Evolutionary conservation across 129 eudicot species (phyloP).

Genomic region (Escallonia herrerae): DNA sequence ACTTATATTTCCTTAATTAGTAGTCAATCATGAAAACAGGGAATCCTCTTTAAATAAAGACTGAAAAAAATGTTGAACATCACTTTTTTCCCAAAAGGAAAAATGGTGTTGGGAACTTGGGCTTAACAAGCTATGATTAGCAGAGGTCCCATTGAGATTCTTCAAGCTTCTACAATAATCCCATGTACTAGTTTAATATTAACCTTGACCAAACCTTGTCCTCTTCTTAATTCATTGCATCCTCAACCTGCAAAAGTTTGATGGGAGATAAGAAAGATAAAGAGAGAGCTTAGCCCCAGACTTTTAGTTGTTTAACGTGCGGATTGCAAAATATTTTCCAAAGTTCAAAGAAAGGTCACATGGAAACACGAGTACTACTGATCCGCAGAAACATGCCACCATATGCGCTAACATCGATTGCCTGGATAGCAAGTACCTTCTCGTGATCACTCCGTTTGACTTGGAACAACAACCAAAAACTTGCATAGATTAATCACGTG

Average conservation of each 20-base stretch:
- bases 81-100: no score
- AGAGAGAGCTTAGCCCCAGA: background rate
- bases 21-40: no score
- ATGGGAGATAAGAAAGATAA: background rate
- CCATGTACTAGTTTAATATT: background rate
- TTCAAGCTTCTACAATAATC: background rate
- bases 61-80: no score
- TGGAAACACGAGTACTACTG: conserved; percentile 7
- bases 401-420: conserved; percentile 3
- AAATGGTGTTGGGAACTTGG: background rate
- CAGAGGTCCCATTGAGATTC: conserved; percentile 1
- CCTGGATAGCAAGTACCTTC: background rate
- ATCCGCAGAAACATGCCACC: background rate
- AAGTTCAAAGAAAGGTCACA: conserved; percentile 14
- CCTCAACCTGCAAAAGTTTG: conserved; percentile 7
- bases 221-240: conserved; percentile 8
- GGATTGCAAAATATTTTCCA: background rate
- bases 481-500: background rate
- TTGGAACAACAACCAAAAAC: background rate
- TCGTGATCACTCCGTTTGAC: background rate
- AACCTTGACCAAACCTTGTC: background rate
- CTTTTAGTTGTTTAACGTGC: conserved; percentile 2
- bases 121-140: conserved; percentile 17
- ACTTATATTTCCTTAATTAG: no score
- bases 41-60: no score